A percentile compares a stretch with the other conserved stretches of the same genome.
Conservation (phyloP, 495 filamentous ascomycete species). For the Aspergillus hancockii region DNA sequence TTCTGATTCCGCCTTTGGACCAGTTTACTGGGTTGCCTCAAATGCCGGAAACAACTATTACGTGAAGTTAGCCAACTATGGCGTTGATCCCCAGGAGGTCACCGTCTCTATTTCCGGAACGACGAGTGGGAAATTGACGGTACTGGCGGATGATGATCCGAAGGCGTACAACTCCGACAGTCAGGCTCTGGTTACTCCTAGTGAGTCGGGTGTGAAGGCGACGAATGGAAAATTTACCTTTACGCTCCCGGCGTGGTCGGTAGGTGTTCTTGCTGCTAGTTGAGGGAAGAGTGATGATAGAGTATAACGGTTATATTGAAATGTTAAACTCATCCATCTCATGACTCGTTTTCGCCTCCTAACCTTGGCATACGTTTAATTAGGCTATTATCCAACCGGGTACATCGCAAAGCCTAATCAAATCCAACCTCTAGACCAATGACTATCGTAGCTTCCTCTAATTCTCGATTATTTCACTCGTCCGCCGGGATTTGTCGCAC, state of each 20-base stretch:
- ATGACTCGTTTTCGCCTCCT: not conserved
- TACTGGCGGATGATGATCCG: constrained; percentile 35
- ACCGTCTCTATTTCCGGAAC: constrained; percentile 29
- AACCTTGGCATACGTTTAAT: not conserved
- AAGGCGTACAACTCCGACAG: constrained; percentile 36
- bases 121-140: constrained; percentile 37
- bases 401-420: not conserved
- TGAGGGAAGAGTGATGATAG: not conserved
- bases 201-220: constrained; percentile 9
- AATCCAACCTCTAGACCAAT: too few species aligned
- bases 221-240: constrained; percentile 12
- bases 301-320: not conserved
- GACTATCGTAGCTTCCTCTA: too few species aligned
- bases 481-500: not conserved
- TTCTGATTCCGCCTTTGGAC: constrained; percentile 39
- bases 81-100: constrained; percentile 22
- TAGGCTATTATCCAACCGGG: not conserved
- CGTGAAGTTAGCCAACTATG: constrained; percentile 28
- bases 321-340: not conserved
- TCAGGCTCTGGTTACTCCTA: constrained; percentile 19
- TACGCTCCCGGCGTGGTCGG: constrained; percentile 14
- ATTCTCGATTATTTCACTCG: not conserved
- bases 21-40: constrained; percentile 58
- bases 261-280: constrained; percentile 12
- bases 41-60: constrained; percentile 27